These are phyloP conservation scores for Candida nitratophila DNA, from an alignment of 805 yeast species.

Conservation along the genomic window DNA sequence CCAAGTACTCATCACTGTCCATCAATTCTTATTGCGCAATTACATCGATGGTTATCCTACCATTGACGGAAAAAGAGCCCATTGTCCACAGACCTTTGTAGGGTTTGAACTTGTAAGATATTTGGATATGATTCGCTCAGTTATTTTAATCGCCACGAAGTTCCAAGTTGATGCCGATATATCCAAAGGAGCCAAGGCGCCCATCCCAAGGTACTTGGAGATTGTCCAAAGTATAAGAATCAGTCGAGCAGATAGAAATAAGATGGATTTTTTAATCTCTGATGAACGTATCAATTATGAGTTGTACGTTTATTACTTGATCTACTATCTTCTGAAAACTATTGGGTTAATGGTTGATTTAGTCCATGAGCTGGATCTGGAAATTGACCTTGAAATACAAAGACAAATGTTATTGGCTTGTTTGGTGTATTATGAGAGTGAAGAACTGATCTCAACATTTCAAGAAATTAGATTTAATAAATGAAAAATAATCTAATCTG, in stretches of 20 bases:
- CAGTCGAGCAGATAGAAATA: neutral
- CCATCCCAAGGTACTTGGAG: too few relatives aligned
- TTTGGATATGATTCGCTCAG: neutral
- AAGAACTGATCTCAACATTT: slow-evolving; percentile 8
- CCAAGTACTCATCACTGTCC: neutral
- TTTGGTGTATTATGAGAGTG: slow-evolving; percentile 13
- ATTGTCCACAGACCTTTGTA: too few relatives aligned
- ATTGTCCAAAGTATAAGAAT: too few relatives aligned
- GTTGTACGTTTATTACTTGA: neutral
- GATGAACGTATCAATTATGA: neutral
- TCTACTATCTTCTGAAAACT: neutral
- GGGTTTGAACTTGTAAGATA: neutral
- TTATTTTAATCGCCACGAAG: neutral
- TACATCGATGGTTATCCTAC: neutral
- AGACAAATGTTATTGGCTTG: slow-evolving; percentile 12
- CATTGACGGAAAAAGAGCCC: too few relatives aligned
- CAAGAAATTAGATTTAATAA: slow-evolving; percentile 1
- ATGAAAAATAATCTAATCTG: neutral
- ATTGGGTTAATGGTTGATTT: neutral
- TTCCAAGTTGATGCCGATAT: too few relatives aligned
- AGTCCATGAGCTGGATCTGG: neutral
- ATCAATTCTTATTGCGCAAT: neutral
- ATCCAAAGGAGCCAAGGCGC: too few relatives aligned
- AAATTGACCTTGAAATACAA: neutral
- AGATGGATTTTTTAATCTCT: too few relatives aligned